A percentile compares a stretch with the other conserved stretches of the same genome.
phyloP scores from a whole-genome alignment of 495 filamentous ascomycete genomes.

The Lasiosphaeria ovina region DNA sequence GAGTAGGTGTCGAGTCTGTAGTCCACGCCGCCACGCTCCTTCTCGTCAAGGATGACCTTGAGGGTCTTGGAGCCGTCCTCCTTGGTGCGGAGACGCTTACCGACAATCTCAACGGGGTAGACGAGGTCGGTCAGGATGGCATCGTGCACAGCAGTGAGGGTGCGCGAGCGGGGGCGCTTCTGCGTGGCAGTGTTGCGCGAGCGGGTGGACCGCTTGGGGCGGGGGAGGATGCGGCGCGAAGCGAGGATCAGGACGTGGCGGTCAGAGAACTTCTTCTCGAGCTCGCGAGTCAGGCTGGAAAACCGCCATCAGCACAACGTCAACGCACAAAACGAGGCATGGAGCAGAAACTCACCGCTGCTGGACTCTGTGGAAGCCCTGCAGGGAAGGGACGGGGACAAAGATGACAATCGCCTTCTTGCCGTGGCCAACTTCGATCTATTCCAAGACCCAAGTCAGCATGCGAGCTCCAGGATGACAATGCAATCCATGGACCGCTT shows the following conservation, averaged over 20 bases:
- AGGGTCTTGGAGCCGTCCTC: slow-evolving; percentile 96
- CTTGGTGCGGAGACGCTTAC: slow-evolving; percentile 94
- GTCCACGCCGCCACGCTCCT: slow-evolving; percentile 98
- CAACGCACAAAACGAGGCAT: background rate
- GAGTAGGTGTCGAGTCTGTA: slow-evolving; percentile 98
- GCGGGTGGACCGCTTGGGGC: slow-evolving; percentile 93
- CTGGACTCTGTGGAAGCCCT: slow-evolving; percentile 96
- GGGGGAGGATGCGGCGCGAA: slow-evolving; percentile 96
- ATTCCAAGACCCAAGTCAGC: slow-evolving; percentile 63
- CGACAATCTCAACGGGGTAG: slow-evolving; percentile 99
- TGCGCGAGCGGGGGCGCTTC: slow-evolving; percentile 97
- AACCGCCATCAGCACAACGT: slow-evolving; percentile 19
- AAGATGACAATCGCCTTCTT: slow-evolving; percentile 99
- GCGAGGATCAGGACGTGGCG: slow-evolving; percentile 98
- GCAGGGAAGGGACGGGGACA: slow-evolving; percentile 96
- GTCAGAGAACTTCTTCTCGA: slow-evolving; percentile 99
- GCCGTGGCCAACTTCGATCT: slow-evolving; percentile 99
- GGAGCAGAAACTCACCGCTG: slow-evolving; percentile 72
- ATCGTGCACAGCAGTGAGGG: slow-evolving; percentile 96
- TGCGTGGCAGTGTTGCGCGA: slow-evolving; percentile 90
- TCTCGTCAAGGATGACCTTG: slow-evolving; percentile 98
- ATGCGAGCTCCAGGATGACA: slow-evolving; percentile 58
- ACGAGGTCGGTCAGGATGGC: slow-evolving; percentile 93
- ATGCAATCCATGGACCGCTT: slow-evolving; percentile 62
- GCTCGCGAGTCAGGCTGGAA: slow-evolving; percentile 93